Evolutionary conservation across 2,329 filamentous ascomycete genomes (phyloP), one percentile per base, ranked within the genome.

Genomic region (Xylaria sp.): DNA sequence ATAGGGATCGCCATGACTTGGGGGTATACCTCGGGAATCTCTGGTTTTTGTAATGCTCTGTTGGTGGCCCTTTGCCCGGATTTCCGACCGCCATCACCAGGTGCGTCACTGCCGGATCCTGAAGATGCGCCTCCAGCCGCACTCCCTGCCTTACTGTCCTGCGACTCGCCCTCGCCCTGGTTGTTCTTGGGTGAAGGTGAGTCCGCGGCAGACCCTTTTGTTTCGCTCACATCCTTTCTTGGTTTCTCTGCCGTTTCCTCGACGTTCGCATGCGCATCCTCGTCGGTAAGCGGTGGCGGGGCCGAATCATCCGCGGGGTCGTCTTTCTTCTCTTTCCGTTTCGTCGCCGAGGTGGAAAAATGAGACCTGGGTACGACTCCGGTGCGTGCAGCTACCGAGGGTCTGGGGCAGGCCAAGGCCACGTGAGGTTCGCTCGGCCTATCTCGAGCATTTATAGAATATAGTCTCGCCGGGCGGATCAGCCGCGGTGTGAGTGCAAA

Each of bases 1-100:
- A 99, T 98, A 7, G 96, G 96, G 64, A 99, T 97, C 1, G 95
- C 95, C 87, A 99, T 93, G 64, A 99, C 94, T 79, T 98, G 96
- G 3, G 96, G 96, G 79, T 99, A 99, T 51, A 98, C 90, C 69
- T 99, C 96, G 14, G 96, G 96, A 14, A 98, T 92, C 2, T 91
- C 89, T 1, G 94, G 92, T 82, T 98, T 98, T 75, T 93, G 89
- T 47, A 98, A 85, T 27, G 92, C 90, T 76, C 89, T 90, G 68
- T 96, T 93, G 57, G 79, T 76, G 39, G 89, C 86, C 78, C 92
- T 94, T 73, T 89, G 87, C 63, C 93, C 90, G 21, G 62, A 14
- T 76, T 89, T 92, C 80, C 89, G 91, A 58, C 91, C 89, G 27
- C 90, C 87, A 73, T 90, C 89, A 47, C 87, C 84, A 2, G 84